These are phyloP conservation scores for Ceriops zippeliana DNA, from an alignment of 345 rosid genomes.

Conservation along the genomic window DNA sequence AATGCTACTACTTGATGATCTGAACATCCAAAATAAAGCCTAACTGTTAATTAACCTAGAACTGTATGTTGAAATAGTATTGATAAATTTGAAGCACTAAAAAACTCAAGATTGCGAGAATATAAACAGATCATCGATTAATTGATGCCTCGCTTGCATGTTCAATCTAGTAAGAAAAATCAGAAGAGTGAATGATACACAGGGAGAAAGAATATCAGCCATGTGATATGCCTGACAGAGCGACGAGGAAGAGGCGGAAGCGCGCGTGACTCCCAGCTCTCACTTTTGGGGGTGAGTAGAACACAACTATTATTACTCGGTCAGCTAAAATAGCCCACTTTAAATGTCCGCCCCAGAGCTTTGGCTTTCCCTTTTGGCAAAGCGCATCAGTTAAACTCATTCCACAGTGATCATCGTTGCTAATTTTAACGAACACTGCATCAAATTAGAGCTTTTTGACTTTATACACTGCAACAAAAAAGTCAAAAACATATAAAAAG, in stretches of 20 bases:
- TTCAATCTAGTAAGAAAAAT: background rate
- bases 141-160: too few relatives aligned
- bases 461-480: slow-evolving; percentile 30
- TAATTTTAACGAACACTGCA: background rate
- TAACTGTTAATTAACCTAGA: too few relatives aligned
- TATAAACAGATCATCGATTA: too few relatives aligned
- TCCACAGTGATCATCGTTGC: background rate
- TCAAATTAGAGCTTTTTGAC: slow-evolving; percentile 23
- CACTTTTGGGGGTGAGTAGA: slow-evolving; percentile 36
- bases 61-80: too few relatives aligned
- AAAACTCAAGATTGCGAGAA: too few relatives aligned
- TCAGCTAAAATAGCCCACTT: slow-evolving; percentile 21
- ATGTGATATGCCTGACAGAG: background rate
- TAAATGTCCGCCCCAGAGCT: slow-evolving; percentile 24
- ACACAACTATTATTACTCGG: slow-evolving; percentile 31
- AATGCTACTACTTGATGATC: too few relatives aligned
- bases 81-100: too few relatives aligned
- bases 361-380: slow-evolving; percentile 11
- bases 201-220: too few relatives aligned
- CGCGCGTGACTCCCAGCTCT: slow-evolving; percentile 50
- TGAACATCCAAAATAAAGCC: too few relatives aligned
- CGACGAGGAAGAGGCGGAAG: slow-evolving; percentile 18
- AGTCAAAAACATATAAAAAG: slow-evolving; percentile 33
- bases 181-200: too few relatives aligned
- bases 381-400: slow-evolving; percentile 26